phyloP scores from a whole-genome alignment of 306 rosid genomes.

The Argentina anserina region DNA sequence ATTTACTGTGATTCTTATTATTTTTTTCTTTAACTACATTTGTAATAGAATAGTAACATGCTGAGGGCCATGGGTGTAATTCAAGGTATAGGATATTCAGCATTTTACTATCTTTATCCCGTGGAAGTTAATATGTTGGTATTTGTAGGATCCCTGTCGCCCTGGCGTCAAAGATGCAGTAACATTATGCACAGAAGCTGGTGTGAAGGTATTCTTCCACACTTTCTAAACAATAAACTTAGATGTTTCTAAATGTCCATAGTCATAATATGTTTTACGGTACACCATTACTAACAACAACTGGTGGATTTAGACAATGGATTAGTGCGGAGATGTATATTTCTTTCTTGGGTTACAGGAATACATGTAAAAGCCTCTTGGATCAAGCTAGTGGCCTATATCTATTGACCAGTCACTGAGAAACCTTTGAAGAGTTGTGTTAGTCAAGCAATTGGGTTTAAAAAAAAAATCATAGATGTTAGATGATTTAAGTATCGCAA shows the following conservation, averaged over 20 bases:
- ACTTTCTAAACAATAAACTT: conserved; percentile 17
- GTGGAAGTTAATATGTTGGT: neutral
- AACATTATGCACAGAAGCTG: conserved; percentile 63
- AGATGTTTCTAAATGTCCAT: neutral
- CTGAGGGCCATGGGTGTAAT: neutral
- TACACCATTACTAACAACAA: neutral
- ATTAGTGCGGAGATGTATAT: neutral
- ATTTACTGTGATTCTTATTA: neutral
- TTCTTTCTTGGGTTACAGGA: neutral
- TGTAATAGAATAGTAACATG: neutral
- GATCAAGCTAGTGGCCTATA: neutral
- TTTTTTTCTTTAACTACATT: neutral
- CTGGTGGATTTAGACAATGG: neutral
- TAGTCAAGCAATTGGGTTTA: neutral
- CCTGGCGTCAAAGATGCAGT: conserved; percentile 78
- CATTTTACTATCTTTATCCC: neutral
- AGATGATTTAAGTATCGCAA: neutral
- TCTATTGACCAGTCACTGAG: neutral
- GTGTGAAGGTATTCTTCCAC: conserved; percentile 72
- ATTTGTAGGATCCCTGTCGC: conserved; percentile 88
- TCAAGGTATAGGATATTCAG: too few relatives aligned
- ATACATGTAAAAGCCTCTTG: neutral
- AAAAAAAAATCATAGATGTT: too few relatives aligned
- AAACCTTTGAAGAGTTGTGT: neutral
- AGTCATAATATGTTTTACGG: neutral